These are phyloP conservation scores for Pisolithus marmoratus DNA, from an alignment of 768 basidiomycete species.

Conservation along the genomic window DNA sequence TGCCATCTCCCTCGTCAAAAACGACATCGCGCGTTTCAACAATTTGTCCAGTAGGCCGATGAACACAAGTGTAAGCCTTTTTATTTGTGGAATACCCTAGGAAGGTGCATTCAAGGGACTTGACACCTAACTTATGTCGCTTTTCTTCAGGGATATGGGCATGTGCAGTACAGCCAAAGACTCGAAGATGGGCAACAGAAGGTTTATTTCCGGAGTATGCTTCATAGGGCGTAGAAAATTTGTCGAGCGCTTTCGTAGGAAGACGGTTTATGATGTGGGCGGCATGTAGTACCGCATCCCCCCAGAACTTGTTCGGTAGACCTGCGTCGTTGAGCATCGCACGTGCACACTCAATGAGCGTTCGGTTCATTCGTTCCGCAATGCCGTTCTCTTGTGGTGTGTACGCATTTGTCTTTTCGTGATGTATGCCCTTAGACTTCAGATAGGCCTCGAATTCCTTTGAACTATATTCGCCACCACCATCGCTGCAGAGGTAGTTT, in stretches of 20 bases:
- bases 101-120: neutral
- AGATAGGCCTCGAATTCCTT: slow-evolving; percentile 5
- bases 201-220: slow-evolving; percentile 15
- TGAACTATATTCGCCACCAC: slow-evolving; percentile 17
- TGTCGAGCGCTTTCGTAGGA: neutral
- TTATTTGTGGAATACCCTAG: no score
- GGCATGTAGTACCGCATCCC: neutral
- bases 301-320: slow-evolving; percentile 1
- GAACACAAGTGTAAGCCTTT: no score
- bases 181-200: slow-evolving; percentile 12
- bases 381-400: slow-evolving; percentile 40
- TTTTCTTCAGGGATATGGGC: slow-evolving; percentile 18
- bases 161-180: slow-evolving; percentile 22
- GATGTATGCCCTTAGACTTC: slow-evolving; percentile 7
- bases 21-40: no score
- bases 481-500: slow-evolving; percentile 17
- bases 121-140: neutral
- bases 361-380: slow-evolving; percentile 34
- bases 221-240: slow-evolving; percentile 21
- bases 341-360: slow-evolving; percentile 25
- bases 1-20: no score
- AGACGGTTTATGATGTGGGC: neutral
- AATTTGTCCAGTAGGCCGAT: no score
- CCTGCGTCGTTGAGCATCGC: slow-evolving; percentile 21
- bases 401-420: slow-evolving; percentile 13